These are phyloP conservation scores for Sporisorium iseilematis-ciliati DNA, from an alignment of 1,284 basidiomycete genomes.

Conservation along the genomic window DNA sequence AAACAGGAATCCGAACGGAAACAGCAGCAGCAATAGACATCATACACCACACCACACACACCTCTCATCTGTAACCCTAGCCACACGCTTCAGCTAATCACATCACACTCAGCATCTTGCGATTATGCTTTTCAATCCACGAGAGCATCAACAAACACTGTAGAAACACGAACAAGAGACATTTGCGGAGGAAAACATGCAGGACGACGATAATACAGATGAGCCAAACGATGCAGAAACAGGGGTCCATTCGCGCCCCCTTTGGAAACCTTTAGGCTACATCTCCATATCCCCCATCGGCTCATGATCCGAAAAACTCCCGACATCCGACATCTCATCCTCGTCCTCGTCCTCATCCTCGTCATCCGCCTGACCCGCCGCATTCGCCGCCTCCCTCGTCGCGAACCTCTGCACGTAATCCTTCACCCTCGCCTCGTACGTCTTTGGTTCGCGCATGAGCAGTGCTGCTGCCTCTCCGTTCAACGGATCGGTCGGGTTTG, in stretches of 20 bases:
- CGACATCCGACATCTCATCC: constrained; percentile 66
- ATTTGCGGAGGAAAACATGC: no score
- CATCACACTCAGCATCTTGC: constrained; percentile 1
- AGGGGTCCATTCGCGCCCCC: not conserved
- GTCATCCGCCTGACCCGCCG: constrained; percentile 49
- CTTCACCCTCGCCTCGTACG: constrained; percentile 62
- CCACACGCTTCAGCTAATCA: constrained; percentile 4
- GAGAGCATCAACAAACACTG: no score
- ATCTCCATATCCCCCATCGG: constrained; percentile 57
- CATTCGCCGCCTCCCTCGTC: constrained; percentile 48
- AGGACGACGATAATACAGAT: constrained; percentile 5
- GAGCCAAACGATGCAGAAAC: not conserved
- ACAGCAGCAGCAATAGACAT: constrained; percentile 16
- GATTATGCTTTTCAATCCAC: no score
- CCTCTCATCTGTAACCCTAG: constrained; percentile 5
- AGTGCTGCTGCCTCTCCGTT: constrained; percentile 97
- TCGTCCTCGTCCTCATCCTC: constrained; percentile 57
- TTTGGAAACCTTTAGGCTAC: constrained; percentile 21
- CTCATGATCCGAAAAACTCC: constrained; percentile 61
- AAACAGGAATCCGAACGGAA: constrained; percentile 23
- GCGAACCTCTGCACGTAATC: constrained; percentile 63
- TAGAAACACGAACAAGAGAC: no score
- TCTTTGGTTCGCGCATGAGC: constrained; percentile 95
- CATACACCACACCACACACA: not conserved
- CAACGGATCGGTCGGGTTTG: constrained; percentile 95